These are phyloP conservation scores for Flaveria linearis DNA, from an alignment of 129 eudicot species.

Conservation along the genomic window DNA sequence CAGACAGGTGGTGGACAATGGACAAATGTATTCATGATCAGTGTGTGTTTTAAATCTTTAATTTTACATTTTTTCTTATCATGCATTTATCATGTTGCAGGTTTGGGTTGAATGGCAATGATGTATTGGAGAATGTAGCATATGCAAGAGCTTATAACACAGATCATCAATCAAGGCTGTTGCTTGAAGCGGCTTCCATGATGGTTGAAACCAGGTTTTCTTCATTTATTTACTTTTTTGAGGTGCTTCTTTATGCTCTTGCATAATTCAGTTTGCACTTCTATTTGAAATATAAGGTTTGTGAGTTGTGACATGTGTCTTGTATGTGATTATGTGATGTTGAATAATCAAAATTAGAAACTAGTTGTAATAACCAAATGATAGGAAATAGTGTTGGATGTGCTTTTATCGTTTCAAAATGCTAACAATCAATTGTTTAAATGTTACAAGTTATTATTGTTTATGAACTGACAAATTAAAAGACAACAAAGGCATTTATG, in stretches of 20 bases:
- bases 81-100: constrained; percentile 40
- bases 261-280: background rate
- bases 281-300: background rate
- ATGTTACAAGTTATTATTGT: background rate
- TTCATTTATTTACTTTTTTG: background rate
- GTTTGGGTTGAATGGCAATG: constrained; percentile 82
- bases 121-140: constrained; percentile 94
- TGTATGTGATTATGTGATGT: too few relatives aligned
- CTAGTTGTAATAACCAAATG: background rate
- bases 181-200: constrained; percentile 98
- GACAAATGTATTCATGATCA: background rate
- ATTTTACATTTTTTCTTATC: background rate
- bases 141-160: constrained; percentile 97
- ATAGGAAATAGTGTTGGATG: background rate
- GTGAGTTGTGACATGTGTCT: background rate
- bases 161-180: constrained; percentile 90
- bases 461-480: background rate
- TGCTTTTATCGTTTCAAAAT: background rate
- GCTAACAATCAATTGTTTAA: background rate
- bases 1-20: constrained; percentile 60
- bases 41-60: background rate
- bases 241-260: background rate
- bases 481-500: background rate
- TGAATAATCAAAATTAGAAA: too few relatives aligned
- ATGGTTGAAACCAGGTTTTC: constrained; percentile 91